Evolutionary conservation across 2,329 filamentous ascomycete species (phyloP), one percentile per base, ranked within the genome.

Genomic region (Stylonectria norvegica): DNA sequence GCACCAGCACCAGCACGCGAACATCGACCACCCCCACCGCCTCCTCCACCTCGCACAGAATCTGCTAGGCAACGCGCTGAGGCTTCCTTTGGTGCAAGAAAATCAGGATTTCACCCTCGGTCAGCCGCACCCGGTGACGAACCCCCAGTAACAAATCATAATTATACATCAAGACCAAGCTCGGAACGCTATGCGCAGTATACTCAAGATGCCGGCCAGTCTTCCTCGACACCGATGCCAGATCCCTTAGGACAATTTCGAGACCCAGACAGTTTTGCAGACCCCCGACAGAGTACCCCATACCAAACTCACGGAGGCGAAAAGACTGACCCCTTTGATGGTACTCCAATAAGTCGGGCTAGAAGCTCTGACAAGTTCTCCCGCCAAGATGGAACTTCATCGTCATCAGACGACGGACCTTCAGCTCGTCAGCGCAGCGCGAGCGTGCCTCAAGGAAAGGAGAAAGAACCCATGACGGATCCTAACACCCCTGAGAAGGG

Each of bases 301-400:
- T 83, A 82, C 53, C 67, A 70, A 29, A 71, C 67, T 2, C 69
- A 73, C 20, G 69, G 75, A 10, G 77, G 79, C 22, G 79, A 83
- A 57, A 81, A 75, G 61, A 73, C 76, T 4, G 73, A 79, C 32
- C 71, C 76, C 0, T 79, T 78, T 43, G 76, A 78, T 31, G 71
- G 68, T 2, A 60, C 57, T 5, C 54, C 65, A 8, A 41, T 73
- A n/a, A 62, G 63, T 34, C 65, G 73, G n/a, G 63, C 71, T 4
- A 68, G 65, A 45, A 76, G 72, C 57, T 67, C 67, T 14, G 49
- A 60, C 6, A 47, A 57, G 11, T 14, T 6, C 27, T 18, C 30
- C 8, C 62, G 60, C 12, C 57, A 42, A 23, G 52, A 57, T 16
- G 57, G 48, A 23, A 39, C 57, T 28, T n/a, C n/a, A n/a, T 40